Percentiles rank a stretch among this genome's conserved stretches.
These are phyloP conservation scores for Aureobasidium sp. DNA, from an alignment of 2,329 filamentous ascomycete genomes.

Conservation along the genomic window DNA sequence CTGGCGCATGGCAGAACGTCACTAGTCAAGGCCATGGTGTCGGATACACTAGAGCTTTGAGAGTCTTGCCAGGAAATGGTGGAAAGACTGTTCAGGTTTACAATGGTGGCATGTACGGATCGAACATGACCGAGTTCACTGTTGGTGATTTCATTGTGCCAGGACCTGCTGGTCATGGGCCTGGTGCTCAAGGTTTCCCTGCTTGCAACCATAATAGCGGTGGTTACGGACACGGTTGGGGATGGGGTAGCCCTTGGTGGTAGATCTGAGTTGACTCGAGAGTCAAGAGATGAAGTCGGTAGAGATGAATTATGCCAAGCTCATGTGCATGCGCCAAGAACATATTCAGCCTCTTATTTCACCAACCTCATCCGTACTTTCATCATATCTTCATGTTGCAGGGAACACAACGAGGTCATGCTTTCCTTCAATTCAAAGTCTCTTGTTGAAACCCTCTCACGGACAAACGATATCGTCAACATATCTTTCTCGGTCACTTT, in stretches of 20 bases:
- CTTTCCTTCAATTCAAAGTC: neutral
- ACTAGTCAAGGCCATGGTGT: slow-evolving; percentile 40
- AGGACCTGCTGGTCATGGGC: slow-evolving; percentile 6
- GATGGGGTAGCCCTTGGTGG: slow-evolving; percentile 14
- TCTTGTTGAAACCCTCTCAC: neutral
- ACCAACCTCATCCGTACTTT: neutral
- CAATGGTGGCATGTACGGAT: slow-evolving; percentile 18
- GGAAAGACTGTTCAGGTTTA: slow-evolving; percentile 11
- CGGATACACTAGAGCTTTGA: slow-evolving; percentile 54
- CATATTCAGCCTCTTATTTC: neutral
- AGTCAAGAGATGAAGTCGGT: slow-evolving; percentile 1
- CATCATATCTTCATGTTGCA: neutral
- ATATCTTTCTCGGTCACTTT: neutral
- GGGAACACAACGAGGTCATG: neutral
- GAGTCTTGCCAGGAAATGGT: slow-evolving; percentile 44
- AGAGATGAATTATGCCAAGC: slow-evolving; percentile 3
- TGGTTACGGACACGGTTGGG: slow-evolving; percentile 15
- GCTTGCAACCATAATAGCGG: slow-evolving; percentile 16
- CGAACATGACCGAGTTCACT: slow-evolving; percentile 8
- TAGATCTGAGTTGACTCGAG: neutral
- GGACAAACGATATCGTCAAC: neutral
- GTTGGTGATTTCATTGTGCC: slow-evolving; percentile 16
- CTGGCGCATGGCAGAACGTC: slow-evolving; percentile 52
- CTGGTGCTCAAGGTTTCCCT: slow-evolving; percentile 14
- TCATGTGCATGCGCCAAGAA: slow-evolving; percentile 1